Conservation (phyloP, 805 yeast species). For the Barnettozyma californica region DNA sequence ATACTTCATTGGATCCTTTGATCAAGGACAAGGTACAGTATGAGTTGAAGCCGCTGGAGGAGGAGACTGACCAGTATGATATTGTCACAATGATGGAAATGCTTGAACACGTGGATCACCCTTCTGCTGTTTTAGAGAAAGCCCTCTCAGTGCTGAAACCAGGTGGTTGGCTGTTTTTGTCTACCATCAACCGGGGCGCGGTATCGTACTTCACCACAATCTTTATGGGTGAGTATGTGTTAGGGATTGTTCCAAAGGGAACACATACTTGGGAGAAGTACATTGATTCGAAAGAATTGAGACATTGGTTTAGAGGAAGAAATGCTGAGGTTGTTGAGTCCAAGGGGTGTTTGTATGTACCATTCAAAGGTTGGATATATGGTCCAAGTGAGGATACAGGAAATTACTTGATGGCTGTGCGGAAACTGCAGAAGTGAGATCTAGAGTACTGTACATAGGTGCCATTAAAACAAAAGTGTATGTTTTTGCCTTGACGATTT, state of each 20-base stretch:
- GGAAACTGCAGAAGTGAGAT: conserved; percentile 20
- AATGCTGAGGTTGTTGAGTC: conserved; percentile 56
- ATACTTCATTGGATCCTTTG: conserved; percentile 60
- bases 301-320: conserved; percentile 53
- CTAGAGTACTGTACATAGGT: neutral
- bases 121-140: conserved; percentile 62
- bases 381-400: conserved; percentile 60
- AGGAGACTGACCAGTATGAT: conserved; percentile 51
- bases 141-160: conserved; percentile 66
- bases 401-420: conserved; percentile 87
- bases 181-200: conserved; percentile 88
- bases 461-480: no score
- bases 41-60: conserved; percentile 57
- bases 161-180: conserved; percentile 74
- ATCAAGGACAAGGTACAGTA: conserved; percentile 54
- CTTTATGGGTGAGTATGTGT: conserved; percentile 76
- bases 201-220: conserved; percentile 91
- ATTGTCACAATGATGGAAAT: conserved; percentile 89
- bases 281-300: conserved; percentile 69
- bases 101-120: conserved; percentile 90
- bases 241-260: conserved; percentile 83
- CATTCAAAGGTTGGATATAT: conserved; percentile 80
- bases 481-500: no score
- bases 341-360: conserved; percentile 80
- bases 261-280: conserved; percentile 88